Conservation (phyloP, 164 flowering plant genomes). For the Nelumbo lutea region DNA sequence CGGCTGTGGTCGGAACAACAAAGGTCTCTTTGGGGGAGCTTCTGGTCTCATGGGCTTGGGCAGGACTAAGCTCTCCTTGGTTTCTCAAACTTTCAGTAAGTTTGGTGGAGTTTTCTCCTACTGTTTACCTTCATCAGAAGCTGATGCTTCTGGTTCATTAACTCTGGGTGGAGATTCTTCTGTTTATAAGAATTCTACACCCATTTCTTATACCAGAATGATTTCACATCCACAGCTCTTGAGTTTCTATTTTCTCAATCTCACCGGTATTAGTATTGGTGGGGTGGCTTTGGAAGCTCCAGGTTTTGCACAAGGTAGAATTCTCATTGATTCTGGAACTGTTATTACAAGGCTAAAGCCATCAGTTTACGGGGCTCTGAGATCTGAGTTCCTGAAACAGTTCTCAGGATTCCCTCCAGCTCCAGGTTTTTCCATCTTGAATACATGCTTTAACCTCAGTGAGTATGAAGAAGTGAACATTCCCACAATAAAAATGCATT, state of each 20-base stretch:
- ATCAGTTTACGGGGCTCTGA: slow-evolving; percentile 51
- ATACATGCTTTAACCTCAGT: slow-evolving; percentile 73
- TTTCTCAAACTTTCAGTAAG: slow-evolving; percentile 45
- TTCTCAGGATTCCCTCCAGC: slow-evolving; percentile 63
- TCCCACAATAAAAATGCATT: slow-evolving; percentile 54
- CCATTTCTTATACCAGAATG: slow-evolving; percentile 58
- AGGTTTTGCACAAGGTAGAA: slow-evolving; percentile 29
- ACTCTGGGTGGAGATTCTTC: slow-evolving; percentile 45
- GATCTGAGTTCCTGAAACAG: slow-evolving; percentile 61
- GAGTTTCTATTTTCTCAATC: slow-evolving; percentile 59
- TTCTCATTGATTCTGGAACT: slow-evolving; percentile 76
- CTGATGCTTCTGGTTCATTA: slow-evolving; percentile 61
- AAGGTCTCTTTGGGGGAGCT: slow-evolving; percentile 73
- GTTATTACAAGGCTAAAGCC: slow-evolving; percentile 71
- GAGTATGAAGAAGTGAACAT: slow-evolving; percentile 51
- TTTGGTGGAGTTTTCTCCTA: slow-evolving; percentile 83
- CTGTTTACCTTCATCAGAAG: slow-evolving; percentile 58
- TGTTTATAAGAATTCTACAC: slow-evolving; percentile 47
- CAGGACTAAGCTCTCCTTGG: slow-evolving; percentile 54
- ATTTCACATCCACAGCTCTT: slow-evolving; percentile 43
- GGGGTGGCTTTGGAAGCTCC: slow-evolving; percentile 46
- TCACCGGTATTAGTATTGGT: slow-evolving; percentile 64
- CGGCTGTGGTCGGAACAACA: slow-evolving; percentile 74
- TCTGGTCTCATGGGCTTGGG: slow-evolving; percentile 81
- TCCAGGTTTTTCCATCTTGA: slow-evolving; percentile 62